These are phyloP conservation scores for Aspergillus jensenii DNA, from an alignment of 2,329 filamentous ascomycete species.

Conservation along the genomic window DNA sequence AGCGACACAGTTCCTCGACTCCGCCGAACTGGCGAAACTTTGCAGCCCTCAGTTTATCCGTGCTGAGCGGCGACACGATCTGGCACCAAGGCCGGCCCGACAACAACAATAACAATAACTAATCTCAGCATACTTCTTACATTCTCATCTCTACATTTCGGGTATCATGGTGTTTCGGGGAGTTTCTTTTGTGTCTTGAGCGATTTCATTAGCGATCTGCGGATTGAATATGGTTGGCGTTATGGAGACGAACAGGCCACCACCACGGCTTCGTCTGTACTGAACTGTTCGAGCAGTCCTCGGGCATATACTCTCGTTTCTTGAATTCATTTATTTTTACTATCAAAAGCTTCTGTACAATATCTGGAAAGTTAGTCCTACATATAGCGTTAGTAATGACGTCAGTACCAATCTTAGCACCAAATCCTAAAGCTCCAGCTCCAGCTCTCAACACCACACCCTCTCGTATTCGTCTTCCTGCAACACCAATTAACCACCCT, in stretches of 20 bases:
- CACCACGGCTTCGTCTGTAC: neutral
- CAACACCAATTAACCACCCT: neutral
- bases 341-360: neutral
- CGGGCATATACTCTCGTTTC: slow-evolving; percentile 1
- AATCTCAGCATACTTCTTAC: slow-evolving; percentile 14
- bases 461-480: neutral
- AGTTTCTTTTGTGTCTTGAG: slow-evolving; percentile 17
- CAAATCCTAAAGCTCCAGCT: neutral
- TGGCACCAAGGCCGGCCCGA: slow-evolving; percentile 44
- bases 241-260: slow-evolving; percentile 11
- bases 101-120: slow-evolving; percentile 42
- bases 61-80: slow-evolving; percentile 47
- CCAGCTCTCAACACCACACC: neutral
- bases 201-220: slow-evolving; percentile 33
- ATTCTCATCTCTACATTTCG: slow-evolving; percentile 12
- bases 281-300: neutral
- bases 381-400: neutral
- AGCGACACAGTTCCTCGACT: slow-evolving; percentile 30
- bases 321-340: neutral
- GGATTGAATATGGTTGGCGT: slow-evolving; percentile 28
- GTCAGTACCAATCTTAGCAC: neutral
- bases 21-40: slow-evolving; percentile 46
- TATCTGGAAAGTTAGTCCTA: neutral
- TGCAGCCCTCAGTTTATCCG: slow-evolving; percentile 45
- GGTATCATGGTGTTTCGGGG: slow-evolving; percentile 13